Percentiles rank a stretch among this genome's conserved stretches.
Conservation (phyloP, 495 filamentous ascomycete genomes). For the Chlorociboria aeruginascens region DNA sequence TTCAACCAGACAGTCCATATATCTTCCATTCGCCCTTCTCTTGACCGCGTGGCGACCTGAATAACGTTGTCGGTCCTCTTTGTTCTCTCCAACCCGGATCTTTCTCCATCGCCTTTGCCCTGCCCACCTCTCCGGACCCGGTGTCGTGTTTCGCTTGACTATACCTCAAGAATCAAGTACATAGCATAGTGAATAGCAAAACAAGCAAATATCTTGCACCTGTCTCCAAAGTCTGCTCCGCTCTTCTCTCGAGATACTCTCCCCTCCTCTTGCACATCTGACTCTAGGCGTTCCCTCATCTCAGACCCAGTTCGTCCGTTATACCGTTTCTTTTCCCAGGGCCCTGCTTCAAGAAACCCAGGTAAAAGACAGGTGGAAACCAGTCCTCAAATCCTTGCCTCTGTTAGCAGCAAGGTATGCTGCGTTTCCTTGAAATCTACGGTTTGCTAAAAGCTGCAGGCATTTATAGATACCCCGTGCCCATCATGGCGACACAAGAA, state of each 20-base stretch:
- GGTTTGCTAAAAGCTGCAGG: conserved; percentile 10
- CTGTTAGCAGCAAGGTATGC: conserved; percentile 21
- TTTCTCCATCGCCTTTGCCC: background rate
- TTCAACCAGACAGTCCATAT: conserved; percentile 5
- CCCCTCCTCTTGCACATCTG: conserved; percentile 13
- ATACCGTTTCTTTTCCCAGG: conserved; percentile 12
- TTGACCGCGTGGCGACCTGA: background rate
- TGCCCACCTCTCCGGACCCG: conserved; percentile 1
- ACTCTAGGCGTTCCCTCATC: conserved; percentile 15
- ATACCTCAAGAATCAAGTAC: conserved; percentile 25
- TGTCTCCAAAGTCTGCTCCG: conserved; percentile 21
- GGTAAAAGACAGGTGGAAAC: conserved; percentile 15
- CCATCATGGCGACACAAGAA: conserved; percentile 40
- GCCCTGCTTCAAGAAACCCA: conserved; percentile 8
- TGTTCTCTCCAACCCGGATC: conserved; percentile 4
- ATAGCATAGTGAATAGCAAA: conserved; percentile 37
- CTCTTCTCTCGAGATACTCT: conserved; percentile 17
- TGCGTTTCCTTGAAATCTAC: conserved; percentile 6
- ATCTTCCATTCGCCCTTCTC: conserved; percentile 2
- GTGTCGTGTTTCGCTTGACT: conserved; percentile 8
- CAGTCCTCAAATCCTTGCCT: conserved; percentile 13
- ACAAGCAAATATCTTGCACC: conserved; percentile 26
- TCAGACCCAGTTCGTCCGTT: conserved; percentile 16
- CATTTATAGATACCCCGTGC: background rate
- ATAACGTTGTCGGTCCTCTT: background rate